Base-by-base conservation (phyloP, 768 basidiomycete species). In the Mycena vitilis region DNA sequence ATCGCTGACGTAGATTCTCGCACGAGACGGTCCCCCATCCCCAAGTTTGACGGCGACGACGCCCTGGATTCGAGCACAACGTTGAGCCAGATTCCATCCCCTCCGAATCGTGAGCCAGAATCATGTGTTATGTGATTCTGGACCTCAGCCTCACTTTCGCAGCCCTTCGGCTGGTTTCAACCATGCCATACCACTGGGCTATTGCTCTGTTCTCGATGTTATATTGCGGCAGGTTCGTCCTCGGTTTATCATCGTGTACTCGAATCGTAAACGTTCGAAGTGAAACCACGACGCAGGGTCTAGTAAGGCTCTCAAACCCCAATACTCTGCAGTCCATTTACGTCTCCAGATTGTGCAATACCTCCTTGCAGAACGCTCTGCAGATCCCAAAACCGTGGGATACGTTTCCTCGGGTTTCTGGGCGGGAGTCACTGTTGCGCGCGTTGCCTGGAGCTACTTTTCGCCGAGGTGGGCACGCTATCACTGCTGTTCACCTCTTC, bases 341-440 rank as follows among this genome's bases (percentile, higher is more conserved):
- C 30, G 30, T 30, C 30, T 30, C 30, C 30, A 30, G 69, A 86
- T 87, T 70, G 87, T 86, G 11, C 81, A 87, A 15, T 89, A 86
- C 71, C 78, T 89, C 22, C 72, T 88, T 37, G 79, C 74, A 8
- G 76, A 37, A n/a, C 49, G 56, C 12, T 66, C 48, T 16, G 88
- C 85, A 12, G 79, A 87, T 69, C 82, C 83, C 1, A 80, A 84
- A 13, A 86, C 85, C 4, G 86, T 82, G 8, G 88, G 88, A 4
- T 89, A 88, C 71, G 86, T 87, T 5, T 83, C 85, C 1, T 85
- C 85, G 44, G 88, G 88, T 1, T 88, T 88, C 76, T 89, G 87
- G 87, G 86, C 79, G 30, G 88, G 88, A 1, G 82, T 86, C 63
- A 84, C 83, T 0, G 71, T 86, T 36, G 81, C 83, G 22, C 84